These are phyloP conservation scores for Fusarium dimerum DNA, from an alignment of 2,329 filamentous ascomycete species.

Conservation along the genomic window DNA sequence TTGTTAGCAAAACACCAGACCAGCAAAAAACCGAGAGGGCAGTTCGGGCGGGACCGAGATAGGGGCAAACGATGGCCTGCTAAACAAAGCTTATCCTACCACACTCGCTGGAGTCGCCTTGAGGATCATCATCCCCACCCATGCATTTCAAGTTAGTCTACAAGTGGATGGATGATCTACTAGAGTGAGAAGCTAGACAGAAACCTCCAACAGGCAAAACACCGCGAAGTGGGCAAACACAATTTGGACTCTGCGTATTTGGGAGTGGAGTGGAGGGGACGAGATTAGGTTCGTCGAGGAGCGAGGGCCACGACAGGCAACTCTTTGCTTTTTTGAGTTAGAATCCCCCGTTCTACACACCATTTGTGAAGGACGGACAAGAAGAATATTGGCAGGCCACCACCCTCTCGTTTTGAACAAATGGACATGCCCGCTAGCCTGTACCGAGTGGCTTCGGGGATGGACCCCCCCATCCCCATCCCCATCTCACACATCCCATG, in stretches of 20 bases:
- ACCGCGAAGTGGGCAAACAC: no score
- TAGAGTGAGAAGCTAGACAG: no score
- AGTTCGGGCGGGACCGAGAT: conserved; percentile 15
- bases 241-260: no score
- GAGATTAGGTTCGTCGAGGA: no score
- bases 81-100: neutral
- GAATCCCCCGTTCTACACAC: conserved; percentile 21
- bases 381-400: conserved; percentile 1
- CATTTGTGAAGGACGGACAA: conserved; percentile 1
- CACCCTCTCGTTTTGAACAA: conserved; percentile 8
- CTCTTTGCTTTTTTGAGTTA: conserved; percentile 12
- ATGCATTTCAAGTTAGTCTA: no score
- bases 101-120: neutral
- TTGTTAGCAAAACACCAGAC: no score
- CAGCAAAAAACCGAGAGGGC: no score
- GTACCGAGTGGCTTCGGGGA: neutral
- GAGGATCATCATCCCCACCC: neutral
- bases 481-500: no score
- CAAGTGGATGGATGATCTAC: no score
- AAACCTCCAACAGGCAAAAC: no score
- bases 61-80: conserved; percentile 6
- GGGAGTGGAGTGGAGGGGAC: no score
- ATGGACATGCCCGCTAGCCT: neutral
- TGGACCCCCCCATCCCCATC: neutral
- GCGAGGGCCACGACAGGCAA: conserved; percentile 1